Conservation (phyloP, 495 filamentous ascomycete genomes). For the Penicillium lagena region DNA sequence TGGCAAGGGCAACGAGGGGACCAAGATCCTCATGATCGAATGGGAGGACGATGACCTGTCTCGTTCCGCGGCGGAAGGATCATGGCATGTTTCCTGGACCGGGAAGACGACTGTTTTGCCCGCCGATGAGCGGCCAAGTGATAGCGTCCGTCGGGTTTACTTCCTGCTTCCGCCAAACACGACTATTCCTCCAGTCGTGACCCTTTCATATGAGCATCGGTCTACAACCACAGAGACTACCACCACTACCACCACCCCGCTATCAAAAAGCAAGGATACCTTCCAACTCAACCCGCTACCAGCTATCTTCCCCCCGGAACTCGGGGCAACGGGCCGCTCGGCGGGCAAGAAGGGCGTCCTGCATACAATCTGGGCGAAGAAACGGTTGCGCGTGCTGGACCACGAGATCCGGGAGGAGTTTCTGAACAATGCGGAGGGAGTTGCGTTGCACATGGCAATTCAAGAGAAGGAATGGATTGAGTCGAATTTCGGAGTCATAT, state of each 20-base stretch:
- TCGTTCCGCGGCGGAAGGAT: constrained; percentile 25
- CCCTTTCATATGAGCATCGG: constrained; percentile 46
- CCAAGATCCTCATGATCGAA: constrained; percentile 80
- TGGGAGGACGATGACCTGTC: constrained; percentile 58
- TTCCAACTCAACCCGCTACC: constrained; percentile 66
- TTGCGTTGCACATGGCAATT: constrained; percentile 73
- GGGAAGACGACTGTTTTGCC: constrained; percentile 62
- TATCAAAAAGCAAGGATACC: constrained; percentile 11
- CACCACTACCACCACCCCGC: neutral
- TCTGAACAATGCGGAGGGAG: constrained; percentile 61
- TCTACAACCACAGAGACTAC: constrained; percentile 11
- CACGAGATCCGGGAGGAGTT: constrained; percentile 62
- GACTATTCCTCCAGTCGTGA: constrained; percentile 60
- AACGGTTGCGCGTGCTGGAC: constrained; percentile 64
- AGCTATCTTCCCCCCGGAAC: constrained; percentile 70
- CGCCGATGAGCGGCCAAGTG: constrained; percentile 51
- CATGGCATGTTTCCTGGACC: constrained; percentile 73
- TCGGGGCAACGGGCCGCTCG: constrained; percentile 56
- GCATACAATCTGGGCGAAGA: constrained; percentile 79
- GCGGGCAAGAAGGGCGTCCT: constrained; percentile 72
- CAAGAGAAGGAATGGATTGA: constrained; percentile 80
- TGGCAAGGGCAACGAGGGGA: constrained; percentile 70
- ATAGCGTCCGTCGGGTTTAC: constrained; percentile 58
- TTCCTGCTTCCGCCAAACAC: constrained; percentile 64
- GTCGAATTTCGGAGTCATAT: constrained; percentile 61